Evolutionary conservation across 441 rosid genomes (phyloP).

Genomic region (Arabidopsis hybrid): DNA sequence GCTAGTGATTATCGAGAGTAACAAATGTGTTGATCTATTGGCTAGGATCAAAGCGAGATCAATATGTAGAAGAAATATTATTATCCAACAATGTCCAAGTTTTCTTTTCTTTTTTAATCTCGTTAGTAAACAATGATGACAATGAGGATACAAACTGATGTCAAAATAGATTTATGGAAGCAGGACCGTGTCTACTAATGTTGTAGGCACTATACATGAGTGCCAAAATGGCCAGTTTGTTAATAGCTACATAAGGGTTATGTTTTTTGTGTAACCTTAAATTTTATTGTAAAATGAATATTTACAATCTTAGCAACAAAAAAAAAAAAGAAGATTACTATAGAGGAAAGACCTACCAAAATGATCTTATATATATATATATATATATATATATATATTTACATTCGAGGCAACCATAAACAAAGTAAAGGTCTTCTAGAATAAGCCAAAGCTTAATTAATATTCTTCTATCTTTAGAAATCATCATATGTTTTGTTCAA

Average conservation of each 20-base stretch:
- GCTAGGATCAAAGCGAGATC: background rate
- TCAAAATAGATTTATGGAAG: background rate
- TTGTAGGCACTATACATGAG: background rate
- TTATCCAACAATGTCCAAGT: background rate
- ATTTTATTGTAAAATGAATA: too few species aligned
- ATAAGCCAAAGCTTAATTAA: background rate
- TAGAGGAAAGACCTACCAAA: slow-evolving; percentile 20
- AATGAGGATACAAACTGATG: background rate
- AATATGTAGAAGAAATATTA: background rate
- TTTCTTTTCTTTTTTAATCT: background rate
- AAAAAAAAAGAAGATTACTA: background rate
- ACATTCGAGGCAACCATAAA: slow-evolving; percentile 25
- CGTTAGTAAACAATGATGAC: background rate
- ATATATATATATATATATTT: background rate
- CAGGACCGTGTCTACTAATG: background rate
- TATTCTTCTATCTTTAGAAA: too few species aligned
- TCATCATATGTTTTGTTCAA: too few species aligned
- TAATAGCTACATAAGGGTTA: background rate
- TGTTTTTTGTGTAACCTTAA: too few species aligned
- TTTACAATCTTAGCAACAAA: too few species aligned
- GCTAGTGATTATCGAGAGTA: background rate
- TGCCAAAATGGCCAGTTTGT: background rate
- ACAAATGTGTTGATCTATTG: background rate
- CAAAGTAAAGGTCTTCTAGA: slow-evolving; percentile 21
- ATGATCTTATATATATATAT: background rate